Base-by-base conservation (phyloP, 768 basidiomycete genomes). In the Psilocybe tampanensis region DNA sequence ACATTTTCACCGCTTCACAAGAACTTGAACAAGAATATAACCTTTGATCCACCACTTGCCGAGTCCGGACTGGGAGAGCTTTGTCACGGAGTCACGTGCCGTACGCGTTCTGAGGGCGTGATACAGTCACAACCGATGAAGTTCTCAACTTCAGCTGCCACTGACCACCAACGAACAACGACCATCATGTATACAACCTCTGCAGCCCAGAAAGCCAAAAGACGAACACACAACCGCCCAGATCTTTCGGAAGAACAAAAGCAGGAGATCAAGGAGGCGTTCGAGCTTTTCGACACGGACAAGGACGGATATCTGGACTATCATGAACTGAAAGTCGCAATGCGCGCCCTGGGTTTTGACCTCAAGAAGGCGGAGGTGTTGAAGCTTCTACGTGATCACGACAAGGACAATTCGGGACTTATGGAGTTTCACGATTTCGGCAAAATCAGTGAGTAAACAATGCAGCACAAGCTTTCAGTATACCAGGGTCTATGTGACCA, bases 241-340 rank as follows among this genome's bases (percentile, higher is more conserved):
- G 92, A 94, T 60, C 85, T 94, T 51, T 82, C 87, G 8, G 92
- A 94, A 44, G 92, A 94, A 69, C 92, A 94, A 66, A 92, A 92
- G 65, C 92, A 94, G 66, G 97, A 99, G 74, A 95, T 98, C 54
- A 95, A 95, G 72, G 97, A 99, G 68, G 97, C 97, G 0, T 99
- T 99, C 67, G 96, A 98, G 73, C 87, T 99, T 53, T 99, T 99
- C 70, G 97, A 99, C 76, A 92, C 95, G 44, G 97, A 99, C 82
- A 97, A 98, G 79, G 97, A 99, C 68, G 93, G 93, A 32, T 86
- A 83, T 50, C 80, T 98, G 55, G 97, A 98, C 76, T 98, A 98
- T 74, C 97, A 99, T 76, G 97, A 99, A 70, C 83, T 98, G 66
- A 99, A 98, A 74, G 97, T 99, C 66, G 95, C 96, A 50, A 95